phyloP scores from a whole-genome alignment of 441 rosid genomes.

The Macaranga tanarius region DNA sequence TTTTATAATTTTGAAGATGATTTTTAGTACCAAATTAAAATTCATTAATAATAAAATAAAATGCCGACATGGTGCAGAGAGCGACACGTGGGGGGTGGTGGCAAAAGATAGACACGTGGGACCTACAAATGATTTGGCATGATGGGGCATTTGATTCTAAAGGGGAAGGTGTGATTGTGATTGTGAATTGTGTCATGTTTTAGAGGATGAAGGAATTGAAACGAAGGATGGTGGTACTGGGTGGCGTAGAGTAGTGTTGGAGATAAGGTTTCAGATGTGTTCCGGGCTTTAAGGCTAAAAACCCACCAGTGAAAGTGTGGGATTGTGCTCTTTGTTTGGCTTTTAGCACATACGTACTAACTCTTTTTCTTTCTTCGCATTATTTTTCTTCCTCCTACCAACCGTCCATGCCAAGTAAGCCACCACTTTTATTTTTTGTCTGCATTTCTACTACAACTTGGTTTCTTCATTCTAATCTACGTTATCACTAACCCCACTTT shows the following conservation, averaged over 20 bases:
- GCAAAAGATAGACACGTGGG: slow-evolving; percentile 15
- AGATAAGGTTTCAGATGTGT: slow-evolving; percentile 41
- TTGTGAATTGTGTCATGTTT: slow-evolving; percentile 20
- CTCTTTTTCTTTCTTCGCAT: neutral
- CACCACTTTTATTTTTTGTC: slow-evolving; percentile 24
- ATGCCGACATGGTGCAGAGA: no score
- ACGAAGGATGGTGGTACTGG: slow-evolving; percentile 2
- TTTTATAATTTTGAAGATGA: no score
- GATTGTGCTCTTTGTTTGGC: slow-evolving; percentile 33
- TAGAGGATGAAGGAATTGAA: neutral
- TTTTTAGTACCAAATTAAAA: no score
- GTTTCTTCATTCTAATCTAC: slow-evolving; percentile 22
- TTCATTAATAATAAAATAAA: no score
- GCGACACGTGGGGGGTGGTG: slow-evolving; percentile 10
- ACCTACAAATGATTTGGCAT: slow-evolving; percentile 33
- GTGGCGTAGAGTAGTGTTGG: slow-evolving; percentile 27
- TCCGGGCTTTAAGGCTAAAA: slow-evolving; percentile 27
- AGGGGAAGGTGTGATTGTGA: slow-evolving; percentile 10
- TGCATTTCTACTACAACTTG: slow-evolving; percentile 16
- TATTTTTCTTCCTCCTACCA: slow-evolving; percentile 12
- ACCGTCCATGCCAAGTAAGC: slow-evolving; percentile 30
- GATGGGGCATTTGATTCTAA: slow-evolving; percentile 39
- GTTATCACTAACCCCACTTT: slow-evolving; percentile 15
- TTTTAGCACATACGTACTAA: slow-evolving; percentile 12
- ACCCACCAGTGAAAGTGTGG: slow-evolving; percentile 27